phyloP scores from a whole-genome alignment of 225 moss, liverwort and hornwort genomes.

The Physcomitrium patens region DNA sequence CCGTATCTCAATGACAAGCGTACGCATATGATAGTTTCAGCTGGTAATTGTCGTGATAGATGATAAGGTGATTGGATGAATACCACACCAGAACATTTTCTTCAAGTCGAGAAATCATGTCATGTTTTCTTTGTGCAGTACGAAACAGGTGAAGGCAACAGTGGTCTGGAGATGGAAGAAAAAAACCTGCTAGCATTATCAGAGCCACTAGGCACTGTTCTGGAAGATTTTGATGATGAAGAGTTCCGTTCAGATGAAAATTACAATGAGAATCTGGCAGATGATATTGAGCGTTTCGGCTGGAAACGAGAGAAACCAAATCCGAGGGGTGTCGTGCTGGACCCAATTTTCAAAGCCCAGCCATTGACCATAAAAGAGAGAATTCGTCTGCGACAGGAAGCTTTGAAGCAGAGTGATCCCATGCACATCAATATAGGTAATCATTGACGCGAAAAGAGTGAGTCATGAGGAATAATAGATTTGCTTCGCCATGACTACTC shows the following conservation, averaged over 20 bases:
- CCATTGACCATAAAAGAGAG: conserved; percentile 78
- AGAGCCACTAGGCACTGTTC: conserved; percentile 35
- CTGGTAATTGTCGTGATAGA: conserved; percentile 15
- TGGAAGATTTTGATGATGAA: conserved; percentile 52
- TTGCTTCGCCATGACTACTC: too few relatives aligned
- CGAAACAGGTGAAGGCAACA: conserved; percentile 37
- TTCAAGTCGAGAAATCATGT: conserved; percentile 16
- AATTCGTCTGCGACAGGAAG: conserved; percentile 75
- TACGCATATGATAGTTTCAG: not conserved
- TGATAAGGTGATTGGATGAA: conserved; percentile 17
- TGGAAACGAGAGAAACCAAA: conserved; percentile 32
- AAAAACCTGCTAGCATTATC: conserved; percentile 20
- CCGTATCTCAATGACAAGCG: not conserved
- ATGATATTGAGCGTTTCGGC: conserved; percentile 16
- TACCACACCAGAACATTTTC: conserved; percentile 15
- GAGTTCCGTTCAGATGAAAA: conserved; percentile 36
- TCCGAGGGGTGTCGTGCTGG: conserved; percentile 36
- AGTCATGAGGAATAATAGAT: not conserved
- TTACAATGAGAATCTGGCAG: conserved; percentile 23
- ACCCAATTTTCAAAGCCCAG: conserved; percentile 77
- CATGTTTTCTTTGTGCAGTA: conserved; percentile 46
- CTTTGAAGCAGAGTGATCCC: conserved; percentile 69
- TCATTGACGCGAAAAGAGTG: conserved; percentile 17
- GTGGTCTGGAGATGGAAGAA: conserved; percentile 18
- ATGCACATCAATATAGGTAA: conserved; percentile 85